Conservation (phyloP, 495 filamentous ascomycete species). For the Articulospora tetracladia region DNA sequence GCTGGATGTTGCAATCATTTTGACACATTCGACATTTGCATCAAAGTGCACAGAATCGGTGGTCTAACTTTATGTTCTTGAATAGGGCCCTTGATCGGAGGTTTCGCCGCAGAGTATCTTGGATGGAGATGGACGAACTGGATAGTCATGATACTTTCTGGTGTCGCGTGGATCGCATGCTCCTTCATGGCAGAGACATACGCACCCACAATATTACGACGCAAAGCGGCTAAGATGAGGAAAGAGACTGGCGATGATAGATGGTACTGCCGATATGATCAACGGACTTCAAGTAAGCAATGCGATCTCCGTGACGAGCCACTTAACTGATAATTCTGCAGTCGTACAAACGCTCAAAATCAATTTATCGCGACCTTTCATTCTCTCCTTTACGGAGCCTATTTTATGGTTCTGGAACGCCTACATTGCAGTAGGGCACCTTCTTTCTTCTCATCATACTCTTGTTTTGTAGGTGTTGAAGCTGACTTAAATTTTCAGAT, state of each 20-base stretch:
- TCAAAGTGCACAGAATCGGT: too few species aligned
- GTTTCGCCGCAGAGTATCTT: constrained; percentile 66
- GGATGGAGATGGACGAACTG: constrained; percentile 91
- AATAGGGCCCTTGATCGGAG: constrained; percentile 58
- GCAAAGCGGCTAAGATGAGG: constrained; percentile 61
- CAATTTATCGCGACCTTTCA: constrained; percentile 72
- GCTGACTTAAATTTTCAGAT: constrained; percentile 22
- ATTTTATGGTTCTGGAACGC: constrained; percentile 83
- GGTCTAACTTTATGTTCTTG: not conserved
- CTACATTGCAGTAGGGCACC: constrained; percentile 50
- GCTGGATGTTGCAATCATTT: too few species aligned
- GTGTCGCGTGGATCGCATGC: constrained; percentile 49
- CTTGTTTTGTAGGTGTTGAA: too few species aligned
- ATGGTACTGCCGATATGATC: constrained; percentile 76
- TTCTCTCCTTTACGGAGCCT: constrained; percentile 76
- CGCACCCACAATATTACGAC: constrained; percentile 65
- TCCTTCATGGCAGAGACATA: constrained; percentile 70
- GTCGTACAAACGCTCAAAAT: constrained; percentile 55
- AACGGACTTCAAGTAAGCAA: constrained; percentile 39
- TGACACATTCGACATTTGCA: too few species aligned
- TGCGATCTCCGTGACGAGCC: constrained; percentile 17
- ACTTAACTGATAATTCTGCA: constrained; percentile 12
- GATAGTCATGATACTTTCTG: constrained; percentile 68
- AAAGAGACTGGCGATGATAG: constrained; percentile 72
- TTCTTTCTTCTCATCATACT: not conserved